These are phyloP conservation scores for Papiliotrema nemorosa DNA, from an alignment of 1,284 basidiomycete genomes.

Conservation along the genomic window DNA sequence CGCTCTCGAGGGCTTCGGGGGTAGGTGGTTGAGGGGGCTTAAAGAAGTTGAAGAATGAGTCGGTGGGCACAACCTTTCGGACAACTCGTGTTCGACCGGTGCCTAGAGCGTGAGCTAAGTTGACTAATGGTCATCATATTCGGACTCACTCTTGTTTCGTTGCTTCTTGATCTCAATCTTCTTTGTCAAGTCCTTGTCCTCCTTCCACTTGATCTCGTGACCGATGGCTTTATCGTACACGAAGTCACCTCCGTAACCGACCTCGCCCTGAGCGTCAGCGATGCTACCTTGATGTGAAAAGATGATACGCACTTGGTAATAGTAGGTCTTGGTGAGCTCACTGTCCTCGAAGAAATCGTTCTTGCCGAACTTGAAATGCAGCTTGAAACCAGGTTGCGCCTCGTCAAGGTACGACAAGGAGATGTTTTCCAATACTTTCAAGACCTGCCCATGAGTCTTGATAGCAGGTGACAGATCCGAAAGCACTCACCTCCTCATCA, in stretches of 20 bases:
- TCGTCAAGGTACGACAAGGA: constrained; percentile 62
- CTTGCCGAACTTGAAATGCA: constrained; percentile 73
- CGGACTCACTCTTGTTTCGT: constrained; percentile 89
- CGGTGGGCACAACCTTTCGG: constrained; percentile 78
- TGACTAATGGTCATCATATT: too few relatives aligned
- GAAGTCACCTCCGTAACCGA: constrained; percentile 91
- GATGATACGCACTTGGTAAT: constrained; percentile 67
- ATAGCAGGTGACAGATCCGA: neutral
- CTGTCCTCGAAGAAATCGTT: constrained; percentile 89
- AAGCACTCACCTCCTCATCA: constrained; percentile 63
- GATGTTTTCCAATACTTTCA: constrained; percentile 66
- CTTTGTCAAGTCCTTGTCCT: constrained; percentile 95
- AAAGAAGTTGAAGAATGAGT: constrained; percentile 99
- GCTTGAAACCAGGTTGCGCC: constrained; percentile 83
- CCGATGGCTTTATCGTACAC: constrained; percentile 92
- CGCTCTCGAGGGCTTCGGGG: constrained; percentile 67
- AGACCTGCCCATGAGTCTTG: constrained; percentile 39
- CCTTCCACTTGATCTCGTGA: constrained; percentile 91
- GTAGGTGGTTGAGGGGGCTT: constrained; percentile 72
- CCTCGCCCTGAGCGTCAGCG: constrained; percentile 58
- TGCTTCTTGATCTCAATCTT: constrained; percentile 99
- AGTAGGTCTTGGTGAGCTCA: constrained; percentile 86
- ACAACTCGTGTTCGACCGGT: constrained; percentile 90
- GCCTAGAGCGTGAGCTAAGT: constrained; percentile 53
- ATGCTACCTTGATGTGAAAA: neutral